Evolutionary conservation across 192 early-diverging fungal genomes (phyloP), one percentile per base, ranked within the genome.

Genomic region (Coemansia guatemalensis): DNA sequence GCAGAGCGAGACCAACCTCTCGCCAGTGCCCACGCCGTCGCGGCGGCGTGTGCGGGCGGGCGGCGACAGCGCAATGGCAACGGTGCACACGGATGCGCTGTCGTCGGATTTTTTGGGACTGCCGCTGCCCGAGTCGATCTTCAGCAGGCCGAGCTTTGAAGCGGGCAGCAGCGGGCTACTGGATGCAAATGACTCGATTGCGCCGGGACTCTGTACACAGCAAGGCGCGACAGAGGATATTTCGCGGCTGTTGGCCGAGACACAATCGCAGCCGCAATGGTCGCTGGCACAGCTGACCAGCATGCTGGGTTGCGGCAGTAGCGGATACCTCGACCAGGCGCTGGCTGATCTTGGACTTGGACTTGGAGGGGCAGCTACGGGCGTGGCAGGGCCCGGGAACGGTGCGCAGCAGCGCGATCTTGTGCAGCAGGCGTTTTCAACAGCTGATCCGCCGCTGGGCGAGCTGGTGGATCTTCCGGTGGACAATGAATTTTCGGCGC

Each of bases 31-130:
- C 29, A 65, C 69, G 27, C 52, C 63, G 8, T 58, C 58, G 23
- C 66, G 66, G 21, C 75, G 69, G 17, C 58, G 64, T 18, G 65
- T 76, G 49, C 75, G 75, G 26, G 48, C 60, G 11, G 50, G 60
- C 44, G 55, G 35, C 21, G 33, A 53, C 44, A 29, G 59, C 14
- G 53, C 55, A 18, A 54, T 60, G 44, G 62, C 68, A 32, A 53
- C 67, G 5, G 69, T 73, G 44, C 67, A 73, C 56, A 78, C 75
- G 22, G 75, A 78, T 49, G 69, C 62, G 59, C 70, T 68, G 48
- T 78, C 75, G 32, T 78, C 75, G 1, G 75, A 78, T 59, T 78
- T 78, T 64, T 53, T 78, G 75, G 69, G 75, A 0, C 54, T 78
- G 58, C 75, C 75, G 8, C 63, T 78, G 20, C 75, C 75, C 4